Conservation (phyloP, 352 stramenopile species). For the Globisporangium acanthophoron region DNA sequence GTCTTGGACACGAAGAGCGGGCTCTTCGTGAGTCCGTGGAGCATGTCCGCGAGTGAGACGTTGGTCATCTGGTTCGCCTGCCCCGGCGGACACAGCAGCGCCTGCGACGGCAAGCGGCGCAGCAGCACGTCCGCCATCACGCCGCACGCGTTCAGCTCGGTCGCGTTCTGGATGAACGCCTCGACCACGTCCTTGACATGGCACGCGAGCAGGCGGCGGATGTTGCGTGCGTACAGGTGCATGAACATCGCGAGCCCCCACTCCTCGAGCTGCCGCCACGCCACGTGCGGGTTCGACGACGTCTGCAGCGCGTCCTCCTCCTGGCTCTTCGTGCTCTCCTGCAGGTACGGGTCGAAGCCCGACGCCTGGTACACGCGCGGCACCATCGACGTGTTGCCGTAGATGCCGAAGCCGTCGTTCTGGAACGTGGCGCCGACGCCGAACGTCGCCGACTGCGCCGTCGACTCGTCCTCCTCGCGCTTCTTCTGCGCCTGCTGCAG, state of each 20-base stretch:
- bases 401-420: slow-evolving; percentile 62
- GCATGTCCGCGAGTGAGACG: slow-evolving; percentile 76
- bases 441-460: slow-evolving; percentile 41
- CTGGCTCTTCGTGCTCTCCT: slow-evolving; percentile 50
- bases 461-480: slow-evolving; percentile 9
- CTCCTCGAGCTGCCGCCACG: slow-evolving; percentile 75
- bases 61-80: slow-evolving; percentile 77
- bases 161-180: slow-evolving; percentile 74
- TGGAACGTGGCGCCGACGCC: slow-evolving; percentile 41
- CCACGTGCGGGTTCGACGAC: slow-evolving; percentile 62
- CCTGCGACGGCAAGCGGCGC: slow-evolving; percentile 61
- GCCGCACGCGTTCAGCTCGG: slow-evolving; percentile 72
- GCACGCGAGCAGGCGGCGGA: slow-evolving; percentile 71
- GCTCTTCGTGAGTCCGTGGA: slow-evolving; percentile 51
- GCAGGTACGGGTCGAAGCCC: slow-evolving; percentile 67
- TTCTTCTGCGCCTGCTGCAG: slow-evolving; percentile 51
- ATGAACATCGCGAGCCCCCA: slow-evolving; percentile 81
- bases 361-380: slow-evolving; percentile 80
- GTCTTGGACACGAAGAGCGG: slow-evolving; percentile 76
- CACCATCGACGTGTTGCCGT: slow-evolving; percentile 57
- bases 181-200: slow-evolving; percentile 84
- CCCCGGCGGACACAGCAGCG: slow-evolving; percentile 65
- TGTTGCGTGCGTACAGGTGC: slow-evolving; percentile 82
- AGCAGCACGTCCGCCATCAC: slow-evolving; percentile 77
- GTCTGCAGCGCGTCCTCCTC: slow-evolving; percentile 74